Conservation (phyloP, 2,329 filamentous ascomycete species). For the Daldinia sp. region DNA sequence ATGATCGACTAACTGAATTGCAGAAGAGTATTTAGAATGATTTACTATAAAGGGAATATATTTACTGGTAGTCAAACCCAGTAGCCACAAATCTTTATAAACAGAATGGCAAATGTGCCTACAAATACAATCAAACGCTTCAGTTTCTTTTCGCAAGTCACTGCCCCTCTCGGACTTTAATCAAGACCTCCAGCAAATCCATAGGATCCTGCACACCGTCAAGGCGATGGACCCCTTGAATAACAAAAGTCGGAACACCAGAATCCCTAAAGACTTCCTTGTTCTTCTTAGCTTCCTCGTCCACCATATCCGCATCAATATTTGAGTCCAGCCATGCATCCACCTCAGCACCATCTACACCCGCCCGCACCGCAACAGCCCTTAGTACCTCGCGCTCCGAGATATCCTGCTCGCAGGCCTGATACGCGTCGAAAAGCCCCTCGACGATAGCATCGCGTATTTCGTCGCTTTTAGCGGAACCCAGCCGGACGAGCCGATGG, state of each 20-base stretch:
- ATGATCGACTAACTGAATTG: neutral
- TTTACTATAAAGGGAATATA: neutral
- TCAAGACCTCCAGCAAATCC: constrained; percentile 24
- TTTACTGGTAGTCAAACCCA: neutral
- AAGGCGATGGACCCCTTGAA: constrained; percentile 23
- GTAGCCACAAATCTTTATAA: neutral
- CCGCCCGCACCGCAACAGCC: constrained; percentile 27
- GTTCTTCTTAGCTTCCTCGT: constrained; percentile 25
- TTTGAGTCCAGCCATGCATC: constrained; percentile 34
- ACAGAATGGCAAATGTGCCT: neutral
- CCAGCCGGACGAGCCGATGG: constrained; percentile 52
- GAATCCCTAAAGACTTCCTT: neutral
- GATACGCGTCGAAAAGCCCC: constrained; percentile 30
- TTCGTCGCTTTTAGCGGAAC: constrained; percentile 14
- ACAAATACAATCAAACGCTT: neutral
- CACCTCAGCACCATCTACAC: constrained; percentile 27
- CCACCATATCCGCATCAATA: constrained; percentile 34
- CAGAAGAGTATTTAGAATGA: neutral
- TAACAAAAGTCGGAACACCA: neutral
- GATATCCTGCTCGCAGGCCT: constrained; percentile 31
- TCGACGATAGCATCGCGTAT: constrained; percentile 18
- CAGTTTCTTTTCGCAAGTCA: constrained; percentile 5
- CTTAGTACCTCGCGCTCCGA: constrained; percentile 29
- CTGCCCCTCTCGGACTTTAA: constrained; percentile 11
- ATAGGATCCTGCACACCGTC: constrained; percentile 33